A percentile compares a stretch with the other conserved stretches of the same genome.
Conservation (phyloP, 495 filamentous ascomycete species). For the Annulohypoxylon maeteangense region DNA sequence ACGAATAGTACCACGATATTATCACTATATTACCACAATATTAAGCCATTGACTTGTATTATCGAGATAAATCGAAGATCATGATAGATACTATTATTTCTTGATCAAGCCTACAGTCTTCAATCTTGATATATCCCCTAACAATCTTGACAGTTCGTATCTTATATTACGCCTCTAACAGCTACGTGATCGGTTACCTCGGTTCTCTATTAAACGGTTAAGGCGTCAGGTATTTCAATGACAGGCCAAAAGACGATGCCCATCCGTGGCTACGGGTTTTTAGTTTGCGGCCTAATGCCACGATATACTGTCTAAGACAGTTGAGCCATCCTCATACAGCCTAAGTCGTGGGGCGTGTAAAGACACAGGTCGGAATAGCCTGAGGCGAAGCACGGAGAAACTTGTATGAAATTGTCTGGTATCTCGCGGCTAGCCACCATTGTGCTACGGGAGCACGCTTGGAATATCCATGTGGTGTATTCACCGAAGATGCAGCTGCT, state of each 20-base stretch:
- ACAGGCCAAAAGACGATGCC: slow-evolving; percentile 16
- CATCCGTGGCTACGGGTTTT: slow-evolving; percentile 36
- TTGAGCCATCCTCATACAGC: slow-evolving; percentile 29
- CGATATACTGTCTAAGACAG: slow-evolving; percentile 43
- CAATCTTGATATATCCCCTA: not conserved
- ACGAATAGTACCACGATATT: not conserved
- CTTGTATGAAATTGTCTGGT: slow-evolving; percentile 22
- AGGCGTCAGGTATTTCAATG: not conserved
- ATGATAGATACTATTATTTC: not conserved
- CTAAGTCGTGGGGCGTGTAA: slow-evolving; percentile 38
- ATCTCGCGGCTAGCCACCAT: slow-evolving; percentile 28
- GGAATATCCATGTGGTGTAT: slow-evolving; percentile 39
- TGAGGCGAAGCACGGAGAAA: slow-evolving; percentile 32
- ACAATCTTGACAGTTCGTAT: not conserved
- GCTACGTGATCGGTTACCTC: slow-evolving; percentile 16
- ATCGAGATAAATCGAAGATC: not conserved
- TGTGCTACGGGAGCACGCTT: slow-evolving; percentile 33
- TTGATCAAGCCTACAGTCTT: not conserved
- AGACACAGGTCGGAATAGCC: slow-evolving; percentile 31
- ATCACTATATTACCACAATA: too few species aligned
- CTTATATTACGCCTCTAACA: not conserved
- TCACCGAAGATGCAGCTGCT: slow-evolving; percentile 24
- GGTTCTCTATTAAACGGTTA: slow-evolving; percentile 16
- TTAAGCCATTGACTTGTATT: not conserved
- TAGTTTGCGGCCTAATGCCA: slow-evolving; percentile 36